Evolutionary conservation across 495 filamentous ascomycete genomes (phyloP), one percentile per base, ranked within the genome.

Genomic region (Aspergillus steynii): DNA sequence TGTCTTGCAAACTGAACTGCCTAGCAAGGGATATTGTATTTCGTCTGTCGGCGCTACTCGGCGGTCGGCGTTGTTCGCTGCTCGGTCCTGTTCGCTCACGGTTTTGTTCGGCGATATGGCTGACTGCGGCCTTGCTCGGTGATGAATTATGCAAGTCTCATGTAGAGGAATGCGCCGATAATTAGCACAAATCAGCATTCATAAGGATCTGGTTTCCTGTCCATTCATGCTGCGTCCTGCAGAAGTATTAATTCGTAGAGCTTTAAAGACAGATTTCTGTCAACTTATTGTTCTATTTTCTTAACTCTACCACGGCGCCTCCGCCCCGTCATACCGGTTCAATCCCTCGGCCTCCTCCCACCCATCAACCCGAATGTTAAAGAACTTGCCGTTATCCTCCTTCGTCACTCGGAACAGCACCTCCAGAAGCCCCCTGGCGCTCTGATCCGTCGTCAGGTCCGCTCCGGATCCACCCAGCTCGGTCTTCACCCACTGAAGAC

Each of bases 391-490:
- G 61, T 76, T 80, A 9, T 67, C 57, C 45, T 68, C 69, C 34
- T 69, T 63, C 1, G 54, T 62, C 46, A 65, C 57, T 8, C 61
- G 55, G 20, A 74, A 61, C 29, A 79, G 65, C 27, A 74, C 72
- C 5, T 76, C 65, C 29, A 75, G 55, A 15, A 62, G 60, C 4
- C 72, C 76, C 45, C 70, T 72, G 25, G 69, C 77, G n/a, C 77
- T 74, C 14, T 65, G 51, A 26, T 77, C 73, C 3, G 66, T 50
- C 9, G 68, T 61, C 56, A 78, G 62, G 56, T 78, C 75, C 7
- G 74, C 75, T 29, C 61, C 34, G 63, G 60, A 42, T 25, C 59
- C 59, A 29, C 72, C 77, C 2, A 75, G 70, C 54, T 78, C 74
- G 0, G 74, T 77, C 50, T 72, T 71, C 46, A 78, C 42, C 64